Evolutionary conservation across 1,139 yeast genomes (phyloP), one percentile per base, ranked within the genome.

Genomic region (Taphrina pruni): DNA sequence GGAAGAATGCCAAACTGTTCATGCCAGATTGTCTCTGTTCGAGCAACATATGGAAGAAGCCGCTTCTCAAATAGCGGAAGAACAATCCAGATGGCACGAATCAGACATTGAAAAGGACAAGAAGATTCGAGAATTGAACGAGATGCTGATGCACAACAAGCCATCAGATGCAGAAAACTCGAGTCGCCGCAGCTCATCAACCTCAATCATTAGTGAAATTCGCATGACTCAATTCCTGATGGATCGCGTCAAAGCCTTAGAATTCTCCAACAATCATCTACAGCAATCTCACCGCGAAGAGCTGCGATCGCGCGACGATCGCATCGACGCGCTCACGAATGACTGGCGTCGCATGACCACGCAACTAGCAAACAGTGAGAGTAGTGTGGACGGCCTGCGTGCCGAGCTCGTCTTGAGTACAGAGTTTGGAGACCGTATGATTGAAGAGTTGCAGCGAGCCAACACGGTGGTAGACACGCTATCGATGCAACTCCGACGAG

Each of bases 71-170:
- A 65, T 65, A 36, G 69, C 65, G 11, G 64, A 65, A 9, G 69
- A 65, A 39, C 69, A 65, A 35, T 51, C 60, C 52, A 50, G 69
- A 11, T 65, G 69, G 69, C 48, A 32, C 32, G 55, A 56, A 7
- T 32, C 55, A 8, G 61, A 35, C 48, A 35, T 35, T n/a, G 39
- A 45, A 46, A 64, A 54, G 48, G 52, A 35, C 38, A 21, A 6
- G 56, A 45, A 20, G 67, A 56, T 21, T 14, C 38, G n/a, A 36
- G 36, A 32, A 39, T 36, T 35, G 51, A 54, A 20, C 43, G 54
- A 21, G n/a, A 7, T 21, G n/a, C 11, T 54, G 41, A 12, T 26
- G 21, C 14, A n/a, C 26, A 51, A 21, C 32, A 21, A 21, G 38
- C 32, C 32, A 26, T 20, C 36, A 12, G 17, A 20, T 3, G 62